These are phyloP conservation scores for Umbelopsis isabellina DNA, from an alignment of 192 early-diverging fungal genomes.

Conservation along the genomic window DNA sequence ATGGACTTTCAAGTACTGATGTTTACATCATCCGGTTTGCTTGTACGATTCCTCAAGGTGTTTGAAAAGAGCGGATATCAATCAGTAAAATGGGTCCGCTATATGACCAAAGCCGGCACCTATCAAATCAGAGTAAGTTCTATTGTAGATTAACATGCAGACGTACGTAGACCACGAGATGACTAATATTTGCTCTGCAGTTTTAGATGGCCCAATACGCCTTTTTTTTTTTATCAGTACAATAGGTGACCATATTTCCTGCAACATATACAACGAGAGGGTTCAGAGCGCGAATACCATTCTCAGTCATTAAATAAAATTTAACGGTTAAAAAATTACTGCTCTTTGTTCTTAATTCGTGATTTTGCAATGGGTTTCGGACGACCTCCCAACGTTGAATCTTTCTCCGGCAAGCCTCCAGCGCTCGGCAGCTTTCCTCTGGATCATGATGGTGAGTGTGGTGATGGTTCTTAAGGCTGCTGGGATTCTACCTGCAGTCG, in stretches of 20 bases:
- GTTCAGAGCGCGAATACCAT: no score
- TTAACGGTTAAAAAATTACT: not conserved
- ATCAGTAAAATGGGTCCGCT: conserved; percentile 98
- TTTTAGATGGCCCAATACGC: no score
- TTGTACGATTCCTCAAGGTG: conserved; percentile 97
- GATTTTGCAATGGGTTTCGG: conserved; percentile 72
- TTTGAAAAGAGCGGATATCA: conserved; percentile 97
- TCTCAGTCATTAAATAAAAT: not conserved
- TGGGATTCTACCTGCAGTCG: no score
- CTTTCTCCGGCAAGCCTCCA: conserved; percentile 72
- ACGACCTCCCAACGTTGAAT: conserved; percentile 65
- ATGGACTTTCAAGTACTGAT: conserved; percentile 95
- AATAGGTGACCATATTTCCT: no score
- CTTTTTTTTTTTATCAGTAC: no score
- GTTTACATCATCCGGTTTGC: conserved; percentile 96
- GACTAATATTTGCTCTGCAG: no score
- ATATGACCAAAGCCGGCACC: conserved; percentile 95
- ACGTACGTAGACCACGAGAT: no score
- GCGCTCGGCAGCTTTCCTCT: conserved; percentile 90
- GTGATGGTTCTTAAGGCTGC: not conserved
- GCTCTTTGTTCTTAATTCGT: not conserved
- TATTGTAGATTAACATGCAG: not conserved
- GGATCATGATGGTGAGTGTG: conserved; percentile 70
- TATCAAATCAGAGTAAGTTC: conserved; percentile 74
- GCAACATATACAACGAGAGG: no score